Percentiles rank a stretch among this genome's conserved stretches.
Evolutionary conservation across 768 basidiomycete genomes (phyloP).

Genomic region (Suillus sp.): DNA sequence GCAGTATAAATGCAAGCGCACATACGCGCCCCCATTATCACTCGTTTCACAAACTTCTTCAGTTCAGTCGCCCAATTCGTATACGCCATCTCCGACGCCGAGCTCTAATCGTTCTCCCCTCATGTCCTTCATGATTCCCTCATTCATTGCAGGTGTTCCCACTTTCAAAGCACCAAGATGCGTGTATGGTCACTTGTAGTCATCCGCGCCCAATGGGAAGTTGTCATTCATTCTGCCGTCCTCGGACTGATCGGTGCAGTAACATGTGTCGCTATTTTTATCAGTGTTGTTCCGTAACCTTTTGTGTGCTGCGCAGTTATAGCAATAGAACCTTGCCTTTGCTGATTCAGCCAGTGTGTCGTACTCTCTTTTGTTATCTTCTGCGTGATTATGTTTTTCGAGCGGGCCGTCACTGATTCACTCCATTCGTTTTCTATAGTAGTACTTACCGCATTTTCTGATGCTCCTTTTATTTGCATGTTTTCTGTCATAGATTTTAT

Average conservation of each 20-base stretch:
- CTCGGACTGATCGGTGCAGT: conserved; percentile 46
- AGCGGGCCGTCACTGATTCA: background rate
- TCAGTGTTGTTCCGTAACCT: conserved; percentile 31
- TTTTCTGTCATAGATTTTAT: background rate
- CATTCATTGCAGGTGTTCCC: conserved; percentile 51
- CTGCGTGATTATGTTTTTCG: background rate
- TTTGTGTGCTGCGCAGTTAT: conserved; percentile 17
- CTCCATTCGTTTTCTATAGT: background rate
- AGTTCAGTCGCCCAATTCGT: background rate
- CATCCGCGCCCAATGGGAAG: conserved; percentile 83
- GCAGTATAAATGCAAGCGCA: conserved; percentile 34
- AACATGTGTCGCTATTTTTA: conserved; percentile 32
- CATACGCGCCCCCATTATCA: conserved; percentile 7
- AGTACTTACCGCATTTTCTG: background rate
- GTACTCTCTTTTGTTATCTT: background rate
- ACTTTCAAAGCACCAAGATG: conserved; percentile 70
- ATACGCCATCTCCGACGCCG: background rate
- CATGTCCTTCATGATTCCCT: conserved; percentile 22
- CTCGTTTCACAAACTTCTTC: conserved; percentile 8
- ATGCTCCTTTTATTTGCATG: background rate
- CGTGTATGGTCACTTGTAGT: conserved; percentile 68
- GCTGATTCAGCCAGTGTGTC: background rate
- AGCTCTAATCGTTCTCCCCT: conserved; percentile 15
- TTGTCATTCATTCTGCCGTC: conserved; percentile 62
- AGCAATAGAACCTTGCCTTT: background rate